Percentiles rank a stretch among this genome's conserved stretches.
phyloP scores from a whole-genome alignment of 106 monocot species.

The Acanthochlamys bracteata region DNA sequence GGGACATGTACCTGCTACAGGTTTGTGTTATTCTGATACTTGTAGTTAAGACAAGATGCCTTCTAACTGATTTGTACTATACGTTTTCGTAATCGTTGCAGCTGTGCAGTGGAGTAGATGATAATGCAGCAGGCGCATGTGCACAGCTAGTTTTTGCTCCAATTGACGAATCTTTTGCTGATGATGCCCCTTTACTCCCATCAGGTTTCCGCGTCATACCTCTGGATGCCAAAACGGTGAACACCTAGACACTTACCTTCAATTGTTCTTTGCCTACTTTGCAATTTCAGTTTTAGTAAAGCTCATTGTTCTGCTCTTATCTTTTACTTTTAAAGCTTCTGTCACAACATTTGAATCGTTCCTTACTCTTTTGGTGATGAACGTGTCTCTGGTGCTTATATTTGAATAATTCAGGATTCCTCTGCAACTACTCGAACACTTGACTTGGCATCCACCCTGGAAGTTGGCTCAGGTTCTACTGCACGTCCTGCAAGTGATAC shows the following conservation, averaged over 20 bases:
- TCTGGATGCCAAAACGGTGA: constrained; percentile 66
- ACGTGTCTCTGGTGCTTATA: not conserved
- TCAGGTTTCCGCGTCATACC: constrained; percentile 96
- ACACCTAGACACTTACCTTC: not conserved
- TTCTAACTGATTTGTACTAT: no score
- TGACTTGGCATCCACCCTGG: constrained; percentile 82
- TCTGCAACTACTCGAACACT: constrained; percentile 48
- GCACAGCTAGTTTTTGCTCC: constrained; percentile 94
- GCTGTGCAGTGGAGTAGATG: constrained; percentile 88
- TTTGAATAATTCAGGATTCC: constrained; percentile 34
- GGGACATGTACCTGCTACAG: constrained; percentile 82
- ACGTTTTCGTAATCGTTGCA: constrained; percentile 16
- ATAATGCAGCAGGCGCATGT: constrained; percentile 56
- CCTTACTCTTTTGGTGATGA: no score
- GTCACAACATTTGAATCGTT: not conserved
- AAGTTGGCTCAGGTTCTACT: constrained; percentile 41
- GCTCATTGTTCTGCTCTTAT: no score
- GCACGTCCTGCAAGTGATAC: constrained; percentile 14
- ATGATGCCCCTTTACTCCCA: constrained; percentile 71
- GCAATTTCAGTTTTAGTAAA: no score
- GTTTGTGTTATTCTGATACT: constrained; percentile 21
- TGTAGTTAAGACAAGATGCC: not conserved
- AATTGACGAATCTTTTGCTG: constrained; percentile 84
- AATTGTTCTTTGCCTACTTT: no score
- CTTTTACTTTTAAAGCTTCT: not conserved